Evolutionary conservation across 306 rosid genomes (phyloP).

Genomic region (Mimosa bimucronata): DNA sequence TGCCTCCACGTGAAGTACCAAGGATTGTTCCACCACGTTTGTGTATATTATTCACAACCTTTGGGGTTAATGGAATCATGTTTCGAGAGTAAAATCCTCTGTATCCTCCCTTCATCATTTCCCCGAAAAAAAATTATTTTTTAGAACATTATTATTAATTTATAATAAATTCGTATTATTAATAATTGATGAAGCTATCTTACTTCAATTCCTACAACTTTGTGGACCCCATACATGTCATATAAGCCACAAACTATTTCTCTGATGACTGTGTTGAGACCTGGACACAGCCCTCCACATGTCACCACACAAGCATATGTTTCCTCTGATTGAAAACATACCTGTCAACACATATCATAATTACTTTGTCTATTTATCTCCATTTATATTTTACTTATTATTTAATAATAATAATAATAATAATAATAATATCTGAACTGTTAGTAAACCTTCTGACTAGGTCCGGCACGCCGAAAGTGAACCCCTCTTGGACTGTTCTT

Average conservation of each 20-base stretch:
- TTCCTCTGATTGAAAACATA: conserved; percentile 57
- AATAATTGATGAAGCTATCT: not conserved
- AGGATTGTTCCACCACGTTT: conserved; percentile 71
- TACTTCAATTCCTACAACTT: conserved; percentile 59
- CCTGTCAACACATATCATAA: conserved; percentile 37
- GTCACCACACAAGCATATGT: conserved; percentile 62
- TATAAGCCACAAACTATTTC: conserved; percentile 65
- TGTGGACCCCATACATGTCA: conserved; percentile 60
- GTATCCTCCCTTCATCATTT: conserved; percentile 54
- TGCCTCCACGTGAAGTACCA: conserved; percentile 63
- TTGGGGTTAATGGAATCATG: conserved; percentile 54
- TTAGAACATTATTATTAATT: not conserved
- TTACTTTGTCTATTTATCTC: not conserved
- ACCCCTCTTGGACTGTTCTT: conserved; percentile 49
- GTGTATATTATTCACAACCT: conserved; percentile 57
- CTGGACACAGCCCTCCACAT: conserved; percentile 67
- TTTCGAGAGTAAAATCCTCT: conserved; percentile 59
- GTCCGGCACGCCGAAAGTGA: conserved; percentile 56
- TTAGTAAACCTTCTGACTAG: conserved; percentile 48
- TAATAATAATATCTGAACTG: too few relatives aligned
- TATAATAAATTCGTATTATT: not conserved
- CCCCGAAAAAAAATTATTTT: not conserved
- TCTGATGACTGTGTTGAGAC: conserved; percentile 60
- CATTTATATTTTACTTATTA: not conserved
- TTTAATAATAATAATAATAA: not conserved